phyloP scores from a whole-genome alignment of 768 basidiomycete genomes.

The Amyloporia xantha region DNA sequence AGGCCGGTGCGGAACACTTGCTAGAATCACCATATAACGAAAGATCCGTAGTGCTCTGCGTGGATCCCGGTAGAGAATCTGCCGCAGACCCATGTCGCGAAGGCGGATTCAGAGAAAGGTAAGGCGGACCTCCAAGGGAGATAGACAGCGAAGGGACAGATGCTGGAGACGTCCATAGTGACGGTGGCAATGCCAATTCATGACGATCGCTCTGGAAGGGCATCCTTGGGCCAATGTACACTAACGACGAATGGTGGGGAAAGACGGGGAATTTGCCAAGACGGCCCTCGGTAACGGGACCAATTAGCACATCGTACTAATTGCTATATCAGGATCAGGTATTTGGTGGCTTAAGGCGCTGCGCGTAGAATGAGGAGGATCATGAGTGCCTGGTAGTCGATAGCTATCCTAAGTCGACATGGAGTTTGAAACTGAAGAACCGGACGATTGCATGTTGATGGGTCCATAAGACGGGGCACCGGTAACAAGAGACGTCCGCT shows the following conservation, averaged over 20 bases:
- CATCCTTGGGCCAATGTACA: conserved; percentile 18
- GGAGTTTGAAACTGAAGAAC: conserved; percentile 11
- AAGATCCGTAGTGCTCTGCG: conserved; percentile 22
- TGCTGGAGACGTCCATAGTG: conserved; percentile 79
- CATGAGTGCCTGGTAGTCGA: too few relatives aligned
- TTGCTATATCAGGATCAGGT: conserved; percentile 7
- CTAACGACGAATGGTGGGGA: conserved; percentile 17
- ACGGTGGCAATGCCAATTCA: conserved; percentile 56
- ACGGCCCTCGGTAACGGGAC: conserved; percentile 7
- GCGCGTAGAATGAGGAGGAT: conserved; percentile 15
- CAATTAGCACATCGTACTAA: conserved; percentile 1
- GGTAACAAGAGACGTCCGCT: conserved; percentile 25
- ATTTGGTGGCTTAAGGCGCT: conserved; percentile 15
- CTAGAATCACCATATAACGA: conserved; percentile 20
- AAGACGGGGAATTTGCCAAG: conserved; percentile 11
- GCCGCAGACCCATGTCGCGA: conserved; percentile 16
- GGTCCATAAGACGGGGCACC: conserved; percentile 30
- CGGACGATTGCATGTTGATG: conserved; percentile 12
- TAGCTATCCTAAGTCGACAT: conserved; percentile 14
- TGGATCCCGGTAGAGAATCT: conserved; percentile 16
- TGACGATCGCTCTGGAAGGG: conserved; percentile 41
- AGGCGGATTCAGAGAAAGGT: conserved; percentile 14
- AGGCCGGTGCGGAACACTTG: conserved; percentile 22
- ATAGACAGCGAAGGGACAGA: conserved; percentile 39
- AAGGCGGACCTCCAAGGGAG: conserved; percentile 24